These are phyloP conservation scores for Nigrospora sphaerica DNA, from an alignment of 2,329 filamentous ascomycete genomes.

Conservation along the genomic window DNA sequence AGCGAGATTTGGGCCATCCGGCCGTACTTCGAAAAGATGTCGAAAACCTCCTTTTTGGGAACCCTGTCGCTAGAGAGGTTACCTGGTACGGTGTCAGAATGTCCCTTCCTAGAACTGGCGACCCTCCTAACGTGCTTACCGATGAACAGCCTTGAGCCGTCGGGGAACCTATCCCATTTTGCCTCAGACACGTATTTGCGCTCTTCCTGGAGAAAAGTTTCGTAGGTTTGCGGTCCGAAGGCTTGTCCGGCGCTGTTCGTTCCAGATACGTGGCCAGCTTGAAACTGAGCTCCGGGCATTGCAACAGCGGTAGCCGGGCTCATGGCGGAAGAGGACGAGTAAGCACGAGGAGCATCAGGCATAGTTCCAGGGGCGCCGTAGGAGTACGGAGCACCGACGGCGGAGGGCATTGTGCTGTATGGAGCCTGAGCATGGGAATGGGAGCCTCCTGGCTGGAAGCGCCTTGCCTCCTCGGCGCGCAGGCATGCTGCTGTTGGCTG, in stretches of 20 bases:
- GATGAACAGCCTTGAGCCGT: conserved; percentile 72
- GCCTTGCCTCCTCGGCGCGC: conserved; percentile 13
- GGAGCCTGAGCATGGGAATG: conserved; percentile 17
- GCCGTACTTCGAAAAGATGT: conserved; percentile 80
- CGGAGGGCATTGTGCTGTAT: conserved; percentile 16
- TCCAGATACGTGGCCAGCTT: conserved; percentile 6
- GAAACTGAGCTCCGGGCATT: conserved; percentile 7
- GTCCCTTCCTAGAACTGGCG: conserved; percentile 6
- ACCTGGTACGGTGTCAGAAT: conserved; percentile 41
- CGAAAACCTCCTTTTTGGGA: conserved; percentile 88
- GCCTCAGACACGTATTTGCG: conserved; percentile 69
- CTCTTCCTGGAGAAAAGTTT: conserved; percentile 67
- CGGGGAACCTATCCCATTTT: conserved; percentile 74
- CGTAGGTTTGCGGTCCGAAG: conserved; percentile 47
- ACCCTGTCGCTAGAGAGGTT: conserved; percentile 91
- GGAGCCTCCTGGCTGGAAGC: conserved; percentile 22
- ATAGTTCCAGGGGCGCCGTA: conserved; percentile 21
- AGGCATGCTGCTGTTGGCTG: conserved; percentile 26
- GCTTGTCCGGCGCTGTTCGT: conserved; percentile 5
- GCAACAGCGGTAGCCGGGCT: conserved; percentile 18
- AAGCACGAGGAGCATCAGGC: conserved; percentile 12
- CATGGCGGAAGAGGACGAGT: conserved; percentile 9
- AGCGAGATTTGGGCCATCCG: conserved; percentile 90
- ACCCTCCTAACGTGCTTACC: conserved; percentile 41
- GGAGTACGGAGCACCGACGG: conserved; percentile 24